Evolutionary conservation across 805 yeast genomes (phyloP), one percentile per base, ranked within the genome.

Genomic region (Candida methanosorbosa): DNA sequence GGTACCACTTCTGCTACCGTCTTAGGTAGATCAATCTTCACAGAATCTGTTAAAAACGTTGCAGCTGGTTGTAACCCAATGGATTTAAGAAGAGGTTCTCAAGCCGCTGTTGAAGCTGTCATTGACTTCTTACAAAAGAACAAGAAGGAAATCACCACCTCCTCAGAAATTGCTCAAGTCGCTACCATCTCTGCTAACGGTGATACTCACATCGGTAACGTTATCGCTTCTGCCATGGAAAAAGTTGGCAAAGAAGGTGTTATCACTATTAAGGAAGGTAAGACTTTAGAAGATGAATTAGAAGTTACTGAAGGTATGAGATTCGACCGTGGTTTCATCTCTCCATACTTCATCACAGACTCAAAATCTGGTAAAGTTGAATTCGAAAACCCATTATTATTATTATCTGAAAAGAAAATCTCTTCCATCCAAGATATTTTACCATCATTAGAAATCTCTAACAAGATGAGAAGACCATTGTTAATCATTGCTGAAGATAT

Each of bases 41-140:
- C 95, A 40, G 97, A 92, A 65, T 76, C 94, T 21, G 94, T 90
- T 41, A 87, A 86, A 72, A 86, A 86, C 55, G 98, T 92, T 30
- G 97, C 97, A 42, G 96, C 97, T 38, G 98, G 98, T 41, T 88
- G 96, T 66, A 92, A 90, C 70, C 97, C 98, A 51, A 88, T 87
- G 92, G 97, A 90, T 54, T 73, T 90, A 57, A 84, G 97, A 75
- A 79, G 92, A 59, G 98, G 98, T 52, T 78, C 95, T 32, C 96
- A 88, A 69, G 81, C 95, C 40, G 98, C 97, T 28, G 97, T 88
- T 34, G 90, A 85, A 59, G 87, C 88, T 29, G 95, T 88, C 33
- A 88, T 90, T 45, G 74, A 79, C 41, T 90, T 72, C 63, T 72
- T 90, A 54, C 85, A 83, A 53, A 58, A 72, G 45, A 78, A 90